Conservation (phyloP, 352 stramenopile genomes). For the Pythium guiyangense region DNA sequence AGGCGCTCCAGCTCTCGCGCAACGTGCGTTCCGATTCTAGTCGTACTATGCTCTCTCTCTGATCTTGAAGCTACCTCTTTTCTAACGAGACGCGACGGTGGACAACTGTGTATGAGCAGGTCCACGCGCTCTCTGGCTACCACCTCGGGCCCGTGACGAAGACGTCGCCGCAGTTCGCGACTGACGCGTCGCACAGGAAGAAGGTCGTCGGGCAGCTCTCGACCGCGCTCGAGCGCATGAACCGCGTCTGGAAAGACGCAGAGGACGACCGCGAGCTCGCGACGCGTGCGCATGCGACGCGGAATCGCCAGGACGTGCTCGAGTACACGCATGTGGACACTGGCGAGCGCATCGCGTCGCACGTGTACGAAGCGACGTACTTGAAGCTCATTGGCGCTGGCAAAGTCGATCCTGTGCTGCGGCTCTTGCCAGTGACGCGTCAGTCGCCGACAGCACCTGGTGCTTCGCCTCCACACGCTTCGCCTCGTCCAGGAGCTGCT, state of each 20-base stretch:
- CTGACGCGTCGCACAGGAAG: conserved; percentile 39
- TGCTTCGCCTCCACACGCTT: not conserved
- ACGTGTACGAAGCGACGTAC: conserved; percentile 47
- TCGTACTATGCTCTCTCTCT: no score
- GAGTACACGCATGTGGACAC: conserved; percentile 51
- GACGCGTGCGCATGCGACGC: conserved; percentile 26
- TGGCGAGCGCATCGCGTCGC: conserved; percentile 21
- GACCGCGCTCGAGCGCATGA: conserved; percentile 42
- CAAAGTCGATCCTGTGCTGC: conserved; percentile 32
- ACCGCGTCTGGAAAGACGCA: conserved; percentile 36
- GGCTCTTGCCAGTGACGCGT: conserved; percentile 2
- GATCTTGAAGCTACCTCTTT: not conserved
- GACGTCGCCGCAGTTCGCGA: conserved; percentile 27
- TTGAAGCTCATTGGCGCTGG: conserved; percentile 29
- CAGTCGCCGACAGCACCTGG: not conserved
- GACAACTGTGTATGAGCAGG: conserved; percentile 8
- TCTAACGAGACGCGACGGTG: not conserved
- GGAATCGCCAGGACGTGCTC: conserved; percentile 32
- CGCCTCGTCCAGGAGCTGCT: not conserved
- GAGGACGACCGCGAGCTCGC: conserved; percentile 33
- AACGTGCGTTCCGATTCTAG: conserved; percentile 9
- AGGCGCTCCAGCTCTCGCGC: conserved; percentile 35
- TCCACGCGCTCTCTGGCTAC: conserved; percentile 40
- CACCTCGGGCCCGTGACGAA: conserved; percentile 34
- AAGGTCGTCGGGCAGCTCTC: conserved; percentile 29